phyloP scores from a whole-genome alignment of 2,329 filamentous ascomycete species.

The Fusarium goolgardi region DNA sequence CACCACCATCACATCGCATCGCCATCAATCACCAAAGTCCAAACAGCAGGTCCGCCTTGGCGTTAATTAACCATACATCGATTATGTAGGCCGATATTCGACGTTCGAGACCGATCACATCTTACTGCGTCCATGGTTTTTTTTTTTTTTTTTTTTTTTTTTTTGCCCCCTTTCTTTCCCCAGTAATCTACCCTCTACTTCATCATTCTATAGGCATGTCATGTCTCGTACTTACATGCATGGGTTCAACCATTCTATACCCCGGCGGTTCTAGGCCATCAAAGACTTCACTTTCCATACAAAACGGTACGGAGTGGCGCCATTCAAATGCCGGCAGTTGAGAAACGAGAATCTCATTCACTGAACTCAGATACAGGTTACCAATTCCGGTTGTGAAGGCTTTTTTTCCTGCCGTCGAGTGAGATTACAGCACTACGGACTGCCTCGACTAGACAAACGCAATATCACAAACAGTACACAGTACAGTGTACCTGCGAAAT shows the following conservation, averaged over 20 bases:
- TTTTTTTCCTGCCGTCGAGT: not conserved
- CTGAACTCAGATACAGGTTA: not conserved
- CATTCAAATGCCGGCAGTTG: conserved; percentile 38
- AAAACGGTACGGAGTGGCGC: conserved; percentile 14
- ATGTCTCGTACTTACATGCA: conserved; percentile 9
- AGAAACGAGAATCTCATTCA: conserved; percentile 1
- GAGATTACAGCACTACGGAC: conserved; percentile 3
- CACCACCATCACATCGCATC: conserved; percentile 11
- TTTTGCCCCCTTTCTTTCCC: not conserved
- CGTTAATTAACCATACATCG: conserved; percentile 28
- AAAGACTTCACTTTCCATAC: conserved; percentile 20
- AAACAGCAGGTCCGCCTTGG: conserved; percentile 39
- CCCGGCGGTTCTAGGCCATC: conserved; percentile 27
- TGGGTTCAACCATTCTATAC: conserved; percentile 10
- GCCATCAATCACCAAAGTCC: not conserved
- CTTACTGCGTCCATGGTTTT: conserved; percentile 15
- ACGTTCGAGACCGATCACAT: conserved; percentile 25
- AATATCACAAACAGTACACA: not conserved
- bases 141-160: too few relatives aligned
- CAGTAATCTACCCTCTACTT: not conserved
- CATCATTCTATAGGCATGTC: not conserved
- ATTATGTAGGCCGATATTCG: conserved; percentile 6
- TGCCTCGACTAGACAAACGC: not conserved
- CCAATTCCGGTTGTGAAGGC: not conserved
- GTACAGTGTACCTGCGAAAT: not conserved